Base-by-base conservation (phyloP, 164 flowering plant species). In the Aristolochia fimbriata region DNA sequence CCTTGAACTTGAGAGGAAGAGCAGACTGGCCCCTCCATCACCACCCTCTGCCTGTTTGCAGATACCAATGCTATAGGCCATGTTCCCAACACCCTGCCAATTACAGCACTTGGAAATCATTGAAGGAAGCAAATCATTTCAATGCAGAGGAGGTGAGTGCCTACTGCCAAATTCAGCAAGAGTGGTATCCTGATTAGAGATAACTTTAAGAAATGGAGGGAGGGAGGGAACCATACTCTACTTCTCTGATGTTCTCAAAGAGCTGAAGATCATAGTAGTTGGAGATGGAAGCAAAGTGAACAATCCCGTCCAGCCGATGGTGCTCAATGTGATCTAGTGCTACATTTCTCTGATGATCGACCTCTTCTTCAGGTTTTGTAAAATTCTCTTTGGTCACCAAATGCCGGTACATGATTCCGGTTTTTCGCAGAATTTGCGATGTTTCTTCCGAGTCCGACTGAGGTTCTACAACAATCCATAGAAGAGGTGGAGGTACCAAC, bases 361-460 rank as follows among this genome's bases (percentile, higher is more conserved):
- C 62, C 65, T 83, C 91, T 0, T 76, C 79, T 54, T 60, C 77
- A 0, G 68, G 11, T 48, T 83, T 83, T 0, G 88, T 81, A 62
- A 84, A 83, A 58, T 86, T 88, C 75, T 91, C 83, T 67, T 71
- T 76, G 62, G 68, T 81, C 19, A 91, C 95, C 78, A 91, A 72
- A 76, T 91, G 97, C 70, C 96, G 74, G 48, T 88, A 91, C 99
- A 94, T 88, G 24, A 91, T 63, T 13, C 88, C 92, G 6, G 87
- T 94, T 55, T 74, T 83, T 69, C 93, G 80, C 11, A 91, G 62
- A 1, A 81, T 71, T 57, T 81, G 84, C 0, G 84, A 73, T 14
- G 81, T 72, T 56, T 80, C 79, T 0, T 77, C 60, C 19, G 83
- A 71, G 21, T 80, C 83, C 4, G 77, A 68, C 13, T 74, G 62